Percentiles rank a stretch among this genome's conserved stretches.
phyloP scores from a whole-genome alignment of 2,329 filamentous ascomycete species.

The Xylariaceae sp. region DNA sequence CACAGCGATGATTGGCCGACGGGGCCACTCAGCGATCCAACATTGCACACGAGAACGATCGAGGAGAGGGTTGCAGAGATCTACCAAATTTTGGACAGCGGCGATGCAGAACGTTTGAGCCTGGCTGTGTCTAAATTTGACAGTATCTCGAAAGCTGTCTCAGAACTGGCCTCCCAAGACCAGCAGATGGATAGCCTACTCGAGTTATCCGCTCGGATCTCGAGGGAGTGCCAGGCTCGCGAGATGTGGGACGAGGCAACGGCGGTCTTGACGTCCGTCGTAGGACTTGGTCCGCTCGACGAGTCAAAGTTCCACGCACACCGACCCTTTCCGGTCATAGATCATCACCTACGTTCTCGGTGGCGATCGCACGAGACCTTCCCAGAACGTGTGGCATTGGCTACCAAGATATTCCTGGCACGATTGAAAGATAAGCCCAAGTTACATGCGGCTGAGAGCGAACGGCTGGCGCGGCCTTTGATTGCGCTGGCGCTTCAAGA shows the following conservation, averaged over 20 bases:
- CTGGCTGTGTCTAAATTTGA: conserved; percentile 15
- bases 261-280: conserved; percentile 21
- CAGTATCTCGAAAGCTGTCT: conserved; percentile 3
- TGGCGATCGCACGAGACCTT: conserved; percentile 4
- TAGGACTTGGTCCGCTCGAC: conserved; percentile 20
- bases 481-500: conserved; percentile 21
- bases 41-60: no score
- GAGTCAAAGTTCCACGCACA: conserved; percentile 29
- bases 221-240: conserved; percentile 23
- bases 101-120: conserved; percentile 13
- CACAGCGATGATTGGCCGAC: no score
- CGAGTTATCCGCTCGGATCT: conserved; percentile 23
- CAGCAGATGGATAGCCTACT: conserved; percentile 14
- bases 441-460: conserved; percentile 5
- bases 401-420: conserved; percentile 25
- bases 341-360: conserved; percentile 16
- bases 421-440: conserved; percentile 18
- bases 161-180: conserved; percentile 1
- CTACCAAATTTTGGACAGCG: conserved; percentile 3
- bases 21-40: no score
- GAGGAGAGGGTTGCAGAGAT: neutral
- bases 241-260: conserved; percentile 25
- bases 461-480: conserved; percentile 20
- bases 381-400: conserved; percentile 11
- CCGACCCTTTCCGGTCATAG: conserved; percentile 27